Evolutionary conservation across 2,329 filamentous ascomycete genomes (phyloP), one percentile per base, ranked within the genome.

Genomic region (Apiospora kogelbergensis): DNA sequence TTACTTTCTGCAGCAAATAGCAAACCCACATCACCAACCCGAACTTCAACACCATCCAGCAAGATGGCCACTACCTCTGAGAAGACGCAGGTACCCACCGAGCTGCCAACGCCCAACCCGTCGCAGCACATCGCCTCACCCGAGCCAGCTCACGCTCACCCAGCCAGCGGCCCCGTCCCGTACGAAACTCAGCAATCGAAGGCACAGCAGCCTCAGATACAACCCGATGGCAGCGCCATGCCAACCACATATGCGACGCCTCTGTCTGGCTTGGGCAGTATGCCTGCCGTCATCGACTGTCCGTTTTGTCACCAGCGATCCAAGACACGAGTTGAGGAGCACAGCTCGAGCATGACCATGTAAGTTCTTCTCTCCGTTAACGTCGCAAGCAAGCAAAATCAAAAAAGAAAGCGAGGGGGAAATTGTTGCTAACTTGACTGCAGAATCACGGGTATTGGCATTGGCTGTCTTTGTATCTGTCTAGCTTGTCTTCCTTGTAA

Each of bases 231-330:
- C 53, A 22, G 7, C 30, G 30, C 53, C 30, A 60, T 60, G 63
- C 41, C 63, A 26, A 65, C 63, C 24, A 33, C 41, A 1, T 66
- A 66, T 24, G 65, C 65, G 24, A 66, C 65, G n/a, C 65, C 65
- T 4, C 44, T 66, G 65, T 22, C n/a, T 30, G 65, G 65, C 26
- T 26, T 66, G 26, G 30, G 65, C 33, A 53, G 13, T 13, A 37
- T 46, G 26, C 68, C 71, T 2, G 71, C 71, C 26, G 11, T 67
- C 13, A 72, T 72, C 42, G 67, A 72, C 67, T 72, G 71, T n/a
- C 71, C 71, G 1, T 72, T 69, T 42, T 72, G 71, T 60, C 26
- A 65, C 10, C 48, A 63, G 26, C 45, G 67, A 24, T 53, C 22
- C n/a, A 69, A 66, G 65, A 72, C 71, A 7, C 48, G 71, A 4